phyloP scores from a whole-genome alignment of 257 asterid species.

The Nyctanthes arbortristis region DNA sequence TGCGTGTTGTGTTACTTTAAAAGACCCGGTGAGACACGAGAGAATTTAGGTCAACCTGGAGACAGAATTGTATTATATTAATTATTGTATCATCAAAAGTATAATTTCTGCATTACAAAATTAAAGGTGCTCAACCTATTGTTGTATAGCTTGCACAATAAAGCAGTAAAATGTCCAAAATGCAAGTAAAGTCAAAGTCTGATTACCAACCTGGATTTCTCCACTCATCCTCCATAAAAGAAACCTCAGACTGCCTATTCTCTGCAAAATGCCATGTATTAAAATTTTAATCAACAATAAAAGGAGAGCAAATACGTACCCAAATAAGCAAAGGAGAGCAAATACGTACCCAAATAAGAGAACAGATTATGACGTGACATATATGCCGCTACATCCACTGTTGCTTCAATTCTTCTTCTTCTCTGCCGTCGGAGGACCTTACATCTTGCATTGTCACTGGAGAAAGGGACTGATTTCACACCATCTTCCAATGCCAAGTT shows the following conservation, averaged over 20 bases:
- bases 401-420: conserved; percentile 61
- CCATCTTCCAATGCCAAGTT: conserved; percentile 35
- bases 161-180: conserved; percentile 3
- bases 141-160: neutral
- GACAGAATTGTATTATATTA: neutral
- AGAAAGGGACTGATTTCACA: conserved; percentile 47
- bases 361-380: conserved; percentile 76
- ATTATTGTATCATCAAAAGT: neutral
- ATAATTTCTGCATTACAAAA: neutral
- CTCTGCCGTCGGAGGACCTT: conserved; percentile 56
- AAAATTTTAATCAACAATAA: conserved; percentile 18
- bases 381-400: conserved; percentile 40
- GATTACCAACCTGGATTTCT: conserved; percentile 48
- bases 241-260: conserved; percentile 47
- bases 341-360: conserved; percentile 60
- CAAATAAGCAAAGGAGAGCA: conserved; percentile 14
- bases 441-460: conserved; percentile 21
- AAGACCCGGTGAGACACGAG: too few species aligned
- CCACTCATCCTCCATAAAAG: conserved; percentile 23
- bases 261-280: conserved; percentile 41
- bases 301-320: conserved; percentile 12
- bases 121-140: neutral
- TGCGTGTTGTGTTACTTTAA: neutral
- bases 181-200: conserved; percentile 7
- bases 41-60: conserved; percentile 3